A percentile compares a stretch with the other conserved stretches of the same genome.
Conservation (phyloP, 2,329 filamentous ascomycete genomes). For the Verticillium albo-atrum region DNA sequence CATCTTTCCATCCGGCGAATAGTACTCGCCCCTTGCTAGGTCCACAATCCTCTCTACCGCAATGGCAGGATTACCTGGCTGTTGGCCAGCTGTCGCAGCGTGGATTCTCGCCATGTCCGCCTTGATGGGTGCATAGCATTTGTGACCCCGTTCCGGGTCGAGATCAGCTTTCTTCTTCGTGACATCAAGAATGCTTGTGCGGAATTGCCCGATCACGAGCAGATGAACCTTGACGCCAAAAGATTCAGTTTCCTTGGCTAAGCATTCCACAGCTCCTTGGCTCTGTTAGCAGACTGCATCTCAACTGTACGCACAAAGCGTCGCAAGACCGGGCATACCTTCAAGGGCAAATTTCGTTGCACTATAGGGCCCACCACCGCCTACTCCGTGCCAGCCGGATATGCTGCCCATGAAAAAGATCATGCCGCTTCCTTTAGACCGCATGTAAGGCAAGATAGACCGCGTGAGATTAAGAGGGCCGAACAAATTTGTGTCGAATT, state of each 20-base stretch:
- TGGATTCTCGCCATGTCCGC: slow-evolving; percentile 13
- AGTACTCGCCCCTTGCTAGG: not conserved
- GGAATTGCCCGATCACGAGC: slow-evolving; percentile 36
- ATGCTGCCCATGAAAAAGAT: slow-evolving; percentile 28
- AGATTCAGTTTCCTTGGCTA: slow-evolving; percentile 18
- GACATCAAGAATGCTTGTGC: slow-evolving; percentile 24
- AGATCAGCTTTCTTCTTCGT: slow-evolving; percentile 29
- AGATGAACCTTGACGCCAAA: slow-evolving; percentile 24
- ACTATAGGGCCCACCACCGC: slow-evolving; percentile 23
- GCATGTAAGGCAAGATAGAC: slow-evolving; percentile 25
- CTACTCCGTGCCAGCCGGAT: slow-evolving; percentile 26
- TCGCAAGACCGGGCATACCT: slow-evolving; percentile 12
- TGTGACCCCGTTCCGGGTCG: slow-evolving; percentile 12
- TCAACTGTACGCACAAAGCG: too few species aligned
- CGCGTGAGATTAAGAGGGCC: slow-evolving; percentile 30
- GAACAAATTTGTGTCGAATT: slow-evolving; percentile 28
- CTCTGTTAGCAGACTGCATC: not conserved
- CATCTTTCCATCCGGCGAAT: not conserved
- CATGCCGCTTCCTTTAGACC: slow-evolving; percentile 21
- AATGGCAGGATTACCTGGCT: not conserved
- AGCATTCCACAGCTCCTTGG: slow-evolving; percentile 18
- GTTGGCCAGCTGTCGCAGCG: not conserved
- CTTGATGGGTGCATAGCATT: slow-evolving; percentile 25
- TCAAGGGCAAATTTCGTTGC: slow-evolving; percentile 26
- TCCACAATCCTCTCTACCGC: slow-evolving; percentile 1